Conservation (phyloP, 768 basidiomycete species). For the Hericium erinaceus region DNA sequence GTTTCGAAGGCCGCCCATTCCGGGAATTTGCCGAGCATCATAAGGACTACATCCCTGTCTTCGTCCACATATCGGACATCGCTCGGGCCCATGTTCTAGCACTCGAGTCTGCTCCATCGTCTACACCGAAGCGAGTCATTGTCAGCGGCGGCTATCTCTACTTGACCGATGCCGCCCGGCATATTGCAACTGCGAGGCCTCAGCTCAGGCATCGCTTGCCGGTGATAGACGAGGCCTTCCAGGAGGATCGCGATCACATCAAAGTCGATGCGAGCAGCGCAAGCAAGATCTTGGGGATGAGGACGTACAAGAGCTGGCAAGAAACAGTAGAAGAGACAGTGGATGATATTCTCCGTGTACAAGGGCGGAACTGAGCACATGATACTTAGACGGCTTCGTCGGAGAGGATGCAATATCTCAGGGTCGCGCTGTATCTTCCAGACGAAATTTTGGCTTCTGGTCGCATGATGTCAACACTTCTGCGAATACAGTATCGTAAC, state of each 20-base stretch:
- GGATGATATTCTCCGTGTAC: conserved; percentile 6
- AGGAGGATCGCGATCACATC: neutral
- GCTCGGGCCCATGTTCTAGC: conserved; percentile 20
- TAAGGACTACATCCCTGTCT: conserved; percentile 14
- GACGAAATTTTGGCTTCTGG: too few species aligned
- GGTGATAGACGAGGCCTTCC: neutral
- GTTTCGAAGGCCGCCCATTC: conserved; percentile 6
- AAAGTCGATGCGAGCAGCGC: neutral
- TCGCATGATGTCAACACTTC: too few species aligned
- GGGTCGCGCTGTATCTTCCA: too few species aligned
- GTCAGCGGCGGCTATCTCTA: conserved; percentile 15
- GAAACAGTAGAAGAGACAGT: neutral
- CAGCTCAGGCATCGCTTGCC: conserved; percentile 6
- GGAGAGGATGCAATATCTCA: too few species aligned
- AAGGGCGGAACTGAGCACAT: neutral
- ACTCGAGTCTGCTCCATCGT: conserved; percentile 5
- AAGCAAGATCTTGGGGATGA: neutral
- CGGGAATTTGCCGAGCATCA: neutral
- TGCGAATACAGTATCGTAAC: too few species aligned
- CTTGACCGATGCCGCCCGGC: conserved; percentile 15
- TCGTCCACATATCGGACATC: conserved; percentile 21
- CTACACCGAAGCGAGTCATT: conserved; percentile 16
- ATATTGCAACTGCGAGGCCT: conserved; percentile 13
- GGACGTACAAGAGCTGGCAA: neutral
- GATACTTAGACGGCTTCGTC: too few species aligned